Conservation (phyloP, 768 basidiomycete genomes). For the Phanerodontia chrysosporium region DNA sequence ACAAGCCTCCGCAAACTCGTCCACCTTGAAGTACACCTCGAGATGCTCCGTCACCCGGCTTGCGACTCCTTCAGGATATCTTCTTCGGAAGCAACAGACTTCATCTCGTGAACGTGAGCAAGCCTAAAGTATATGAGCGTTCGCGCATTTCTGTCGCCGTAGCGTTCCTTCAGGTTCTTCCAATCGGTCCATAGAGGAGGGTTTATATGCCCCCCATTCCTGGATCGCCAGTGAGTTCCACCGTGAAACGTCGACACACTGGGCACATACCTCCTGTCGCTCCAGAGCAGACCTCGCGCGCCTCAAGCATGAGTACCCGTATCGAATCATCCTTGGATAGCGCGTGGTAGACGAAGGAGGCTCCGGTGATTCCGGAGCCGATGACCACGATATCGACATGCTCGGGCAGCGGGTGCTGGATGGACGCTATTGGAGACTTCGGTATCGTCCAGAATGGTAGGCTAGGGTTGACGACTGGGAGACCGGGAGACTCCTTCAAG, state of each 20-base stretch:
- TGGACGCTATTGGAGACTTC: conserved; percentile 38
- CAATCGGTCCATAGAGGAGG: conserved; percentile 62
- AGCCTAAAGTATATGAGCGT: conserved; percentile 58
- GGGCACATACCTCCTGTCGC: conserved; percentile 62
- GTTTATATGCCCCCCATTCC: conserved; percentile 70
- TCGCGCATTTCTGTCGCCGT: conserved; percentile 45
- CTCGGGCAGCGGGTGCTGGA: conserved; percentile 30
- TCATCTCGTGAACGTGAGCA: conserved; percentile 48
- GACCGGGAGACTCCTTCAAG: conserved; percentile 40
- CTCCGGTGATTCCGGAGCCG: conserved; percentile 76
- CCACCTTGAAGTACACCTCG: conserved; percentile 48
- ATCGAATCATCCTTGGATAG: conserved; percentile 35
- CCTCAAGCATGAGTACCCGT: conserved; percentile 73
- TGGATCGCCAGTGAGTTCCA: conserved; percentile 18
- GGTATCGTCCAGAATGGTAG: conserved; percentile 64
- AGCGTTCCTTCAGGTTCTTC: conserved; percentile 35
- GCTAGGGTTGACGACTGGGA: conserved; percentile 54
- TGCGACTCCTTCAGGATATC: conserved; percentile 49
- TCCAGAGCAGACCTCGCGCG: conserved; percentile 70
- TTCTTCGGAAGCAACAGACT: conserved; percentile 50
- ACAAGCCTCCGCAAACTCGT: conserved; percentile 40
- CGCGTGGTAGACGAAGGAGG: conserved; percentile 52
- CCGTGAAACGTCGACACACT: not conserved
- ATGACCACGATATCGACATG: conserved; percentile 69
- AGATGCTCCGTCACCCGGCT: conserved; percentile 53